Conservation (phyloP, 2,329 filamentous ascomycete species). For the Gyromitra esculenta region DNA sequence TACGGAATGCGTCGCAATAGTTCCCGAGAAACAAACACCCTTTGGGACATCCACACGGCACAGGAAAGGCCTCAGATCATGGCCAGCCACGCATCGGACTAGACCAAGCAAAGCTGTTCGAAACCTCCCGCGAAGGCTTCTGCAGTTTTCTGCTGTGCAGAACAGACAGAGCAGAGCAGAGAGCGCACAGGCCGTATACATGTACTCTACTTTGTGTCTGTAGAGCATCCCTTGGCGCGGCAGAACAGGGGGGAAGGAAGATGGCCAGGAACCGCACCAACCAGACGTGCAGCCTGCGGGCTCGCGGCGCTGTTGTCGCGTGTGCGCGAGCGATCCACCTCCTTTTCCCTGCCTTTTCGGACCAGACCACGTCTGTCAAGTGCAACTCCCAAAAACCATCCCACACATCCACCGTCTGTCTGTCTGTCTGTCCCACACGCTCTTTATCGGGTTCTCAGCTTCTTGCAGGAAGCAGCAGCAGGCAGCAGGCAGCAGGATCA, state of each 20-base stretch:
- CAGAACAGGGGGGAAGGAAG: constrained; percentile 20
- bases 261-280: constrained; percentile 45
- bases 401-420: not conserved
- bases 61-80: constrained; percentile 31
- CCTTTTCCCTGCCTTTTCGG: constrained; percentile 36
- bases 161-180: not conserved
- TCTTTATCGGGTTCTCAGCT: not conserved
- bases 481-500: not conserved
- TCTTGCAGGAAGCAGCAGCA: constrained; percentile 25
- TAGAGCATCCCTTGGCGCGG: constrained; percentile 1
- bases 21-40: constrained; percentile 24
- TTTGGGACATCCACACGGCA: not conserved
- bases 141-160: not conserved
- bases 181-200: constrained; percentile 17
- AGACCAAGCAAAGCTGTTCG: constrained; percentile 16
- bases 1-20: constrained; percentile 4
- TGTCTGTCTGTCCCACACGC: constrained; percentile 14
- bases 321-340: constrained; percentile 21
- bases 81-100: constrained; percentile 3
- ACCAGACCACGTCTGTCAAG: not conserved
- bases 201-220: too few species aligned
- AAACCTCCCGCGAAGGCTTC: constrained; percentile 18
- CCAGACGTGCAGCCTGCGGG: constrained; percentile 32
- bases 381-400: constrained; percentile 26
- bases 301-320: constrained; percentile 33